Conservation (phyloP, 495 filamentous ascomycete species). For the Aspergillus bertholletiae region DNA sequence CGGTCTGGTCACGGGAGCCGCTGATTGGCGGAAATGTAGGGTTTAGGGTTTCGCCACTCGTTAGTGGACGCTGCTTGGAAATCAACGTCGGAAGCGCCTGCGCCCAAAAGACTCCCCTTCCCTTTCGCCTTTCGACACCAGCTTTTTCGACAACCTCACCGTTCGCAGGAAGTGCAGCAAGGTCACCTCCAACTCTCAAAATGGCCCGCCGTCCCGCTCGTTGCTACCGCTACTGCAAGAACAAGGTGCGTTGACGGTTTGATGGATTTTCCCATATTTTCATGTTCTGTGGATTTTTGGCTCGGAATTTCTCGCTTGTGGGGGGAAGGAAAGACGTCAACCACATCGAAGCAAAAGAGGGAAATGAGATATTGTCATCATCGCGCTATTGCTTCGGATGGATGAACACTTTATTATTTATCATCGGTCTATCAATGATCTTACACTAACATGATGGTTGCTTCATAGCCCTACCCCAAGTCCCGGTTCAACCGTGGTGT, state of each 20-base stretch:
- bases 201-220: constrained; percentile 98
- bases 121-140: constrained; percentile 39
- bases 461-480: constrained; percentile 89
- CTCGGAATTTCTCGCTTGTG: constrained; percentile 32
- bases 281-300: constrained; percentile 25
- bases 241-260: constrained; percentile 72
- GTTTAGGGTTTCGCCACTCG: constrained; percentile 48
- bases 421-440: constrained; percentile 5
- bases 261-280: constrained; percentile 17
- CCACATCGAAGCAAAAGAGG: not conserved
- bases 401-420: not conserved
- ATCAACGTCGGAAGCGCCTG: constrained; percentile 39
- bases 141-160: constrained; percentile 32
- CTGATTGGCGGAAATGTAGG: constrained; percentile 38
- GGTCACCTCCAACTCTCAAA: constrained; percentile 63
- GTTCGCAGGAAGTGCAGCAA: constrained; percentile 54
- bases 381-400: too few species aligned
- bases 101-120: constrained; percentile 26
- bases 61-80: constrained; percentile 46
- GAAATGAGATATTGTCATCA: too few species aligned
- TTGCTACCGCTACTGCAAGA: constrained; percentile 99
- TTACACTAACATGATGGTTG: constrained; percentile 25
- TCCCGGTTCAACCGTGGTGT: constrained; percentile 99
- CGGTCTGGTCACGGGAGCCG: constrained; percentile 5
- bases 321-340: constrained; percentile 9